A percentile compares a stretch with the other conserved stretches of the same genome.
Evolutionary conservation across 768 basidiomycete genomes (phyloP).

Genomic region (Amanita exitialis): DNA sequence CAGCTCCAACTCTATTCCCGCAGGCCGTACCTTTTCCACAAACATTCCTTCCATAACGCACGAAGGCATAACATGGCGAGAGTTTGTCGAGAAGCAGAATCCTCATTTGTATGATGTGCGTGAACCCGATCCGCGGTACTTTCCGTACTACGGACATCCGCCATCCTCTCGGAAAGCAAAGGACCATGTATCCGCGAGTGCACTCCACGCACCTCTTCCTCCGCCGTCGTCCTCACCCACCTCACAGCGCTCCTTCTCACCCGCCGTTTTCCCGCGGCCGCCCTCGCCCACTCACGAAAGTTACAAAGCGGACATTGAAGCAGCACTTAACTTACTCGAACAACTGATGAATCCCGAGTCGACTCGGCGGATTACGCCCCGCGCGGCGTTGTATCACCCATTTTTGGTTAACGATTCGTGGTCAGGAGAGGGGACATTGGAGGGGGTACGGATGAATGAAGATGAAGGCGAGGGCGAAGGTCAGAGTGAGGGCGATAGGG

Average conservation of each 20-base stretch:
- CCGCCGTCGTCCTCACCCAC: constrained; percentile 10
- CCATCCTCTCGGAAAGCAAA: constrained; percentile 12
- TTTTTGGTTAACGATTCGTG: constrained; percentile 38
- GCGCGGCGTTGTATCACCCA: constrained; percentile 64
- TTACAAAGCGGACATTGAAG: constrained; percentile 46
- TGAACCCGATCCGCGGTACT: constrained; percentile 39
- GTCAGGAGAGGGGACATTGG: constrained; percentile 2
- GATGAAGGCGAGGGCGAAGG: constrained; percentile 21
- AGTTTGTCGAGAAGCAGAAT: constrained; percentile 72
- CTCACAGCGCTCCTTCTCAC: constrained; percentile 1
- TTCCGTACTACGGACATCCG: constrained; percentile 35
- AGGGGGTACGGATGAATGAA: constrained; percentile 16
- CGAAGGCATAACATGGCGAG: constrained; percentile 59
- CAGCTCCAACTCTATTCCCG: not conserved
- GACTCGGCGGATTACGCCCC: constrained; percentile 68
- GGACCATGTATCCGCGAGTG: constrained; percentile 7
- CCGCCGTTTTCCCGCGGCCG: constrained; percentile 6
- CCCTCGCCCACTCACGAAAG: constrained; percentile 18
- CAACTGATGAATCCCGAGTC: constrained; percentile 69
- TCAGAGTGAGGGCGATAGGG: not conserved
- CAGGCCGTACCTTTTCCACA: constrained; percentile 85
- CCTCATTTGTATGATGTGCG: constrained; percentile 51
- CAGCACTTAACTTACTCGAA: constrained; percentile 69
- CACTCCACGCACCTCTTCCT: not conserved
- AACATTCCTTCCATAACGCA: constrained; percentile 74